Evolutionary conservation across 164 flowering plant species (phyloP), one percentile per base, ranked within the genome.

Genomic region (Umbilicus rupestris): DNA sequence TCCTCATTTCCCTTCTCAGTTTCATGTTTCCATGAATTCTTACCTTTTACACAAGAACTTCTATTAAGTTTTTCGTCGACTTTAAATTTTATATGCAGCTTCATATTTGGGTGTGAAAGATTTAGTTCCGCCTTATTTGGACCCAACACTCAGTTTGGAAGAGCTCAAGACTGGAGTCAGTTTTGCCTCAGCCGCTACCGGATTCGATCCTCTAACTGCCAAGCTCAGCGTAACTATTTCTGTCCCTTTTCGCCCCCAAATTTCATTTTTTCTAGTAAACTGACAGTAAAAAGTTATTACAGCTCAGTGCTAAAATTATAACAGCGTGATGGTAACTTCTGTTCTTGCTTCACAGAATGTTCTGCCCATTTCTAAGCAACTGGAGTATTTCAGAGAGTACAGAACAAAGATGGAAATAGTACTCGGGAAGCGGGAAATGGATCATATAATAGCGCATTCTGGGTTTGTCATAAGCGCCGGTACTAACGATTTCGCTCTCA

Each of bases 401-500:
- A 74, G 69, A 44, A 16, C 66, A 62, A 74, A 59, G 35, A 19
- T 78, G 11, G 76, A 69, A 63, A 22, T 0, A 0, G 39, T 31
- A 2, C 67, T 78, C 10, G 81, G 81, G 12, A 63, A 72, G 64
- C 60, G 71, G 15, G 73, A 60, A 63, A 70, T 70, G 0, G 66
- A 70, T 47, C 24, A 65, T 7, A 66, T 63, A 19, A 66, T 80
- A 8, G 64, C 29, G 19, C 73, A 72, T 1, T 68, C 83, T 0
- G 35, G 59, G 0, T 68, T 69, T 12, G 22, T 79, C 7, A 31
- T 81, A 11, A 75, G 83, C 24, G 69, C 73, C 3, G 84, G 83
- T 31, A 77, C 84, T 29, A 83, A 83, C 12, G 87, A 83, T 57
- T 77, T 75, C 46, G 58, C 74, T 3, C 19, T 75, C 39, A 78